Evolutionary conservation across 2,329 filamentous ascomycete genomes (phyloP).

Genomic region (Talaromyces atroroseus): DNA sequence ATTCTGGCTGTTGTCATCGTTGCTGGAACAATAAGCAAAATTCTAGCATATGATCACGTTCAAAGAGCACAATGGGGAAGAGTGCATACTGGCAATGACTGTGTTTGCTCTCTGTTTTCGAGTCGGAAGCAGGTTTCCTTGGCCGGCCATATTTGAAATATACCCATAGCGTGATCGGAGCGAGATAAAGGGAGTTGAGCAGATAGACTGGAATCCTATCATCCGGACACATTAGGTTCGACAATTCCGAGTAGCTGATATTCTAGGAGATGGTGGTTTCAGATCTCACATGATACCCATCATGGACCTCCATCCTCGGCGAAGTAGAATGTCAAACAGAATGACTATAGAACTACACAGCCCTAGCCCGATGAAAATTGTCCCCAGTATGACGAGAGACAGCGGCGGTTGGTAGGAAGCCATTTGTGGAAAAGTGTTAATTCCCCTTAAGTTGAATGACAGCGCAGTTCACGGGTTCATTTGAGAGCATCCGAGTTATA

Average conservation of each 20-base stretch:
- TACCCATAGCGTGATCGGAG: not conserved
- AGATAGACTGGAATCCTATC: not conserved
- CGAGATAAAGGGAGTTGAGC: not conserved
- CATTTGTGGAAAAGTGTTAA: not conserved
- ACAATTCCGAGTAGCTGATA: not conserved
- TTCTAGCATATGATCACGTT: not conserved
- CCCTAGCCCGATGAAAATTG: not conserved
- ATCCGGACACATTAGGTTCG: not conserved
- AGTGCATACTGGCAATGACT: not conserved
- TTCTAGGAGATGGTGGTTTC: not conserved
- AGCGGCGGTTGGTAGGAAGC: not conserved
- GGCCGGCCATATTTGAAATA: not conserved
- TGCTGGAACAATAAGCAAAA: not conserved
- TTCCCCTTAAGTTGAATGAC: not conserved
- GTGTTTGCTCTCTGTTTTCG: not conserved
- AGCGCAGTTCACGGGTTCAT: too few species aligned
- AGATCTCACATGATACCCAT: not conserved
- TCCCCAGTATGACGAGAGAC: not conserved
- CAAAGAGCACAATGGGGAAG: not conserved
- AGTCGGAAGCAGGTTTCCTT: not conserved
- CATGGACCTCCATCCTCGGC: not conserved
- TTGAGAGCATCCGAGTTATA: too few species aligned
- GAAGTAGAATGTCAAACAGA: not conserved
- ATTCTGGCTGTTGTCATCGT: not conserved
- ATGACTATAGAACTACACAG: not conserved